Conservation (phyloP, 345 rosid species). For the Erysimum cheiranthoides region DNA sequence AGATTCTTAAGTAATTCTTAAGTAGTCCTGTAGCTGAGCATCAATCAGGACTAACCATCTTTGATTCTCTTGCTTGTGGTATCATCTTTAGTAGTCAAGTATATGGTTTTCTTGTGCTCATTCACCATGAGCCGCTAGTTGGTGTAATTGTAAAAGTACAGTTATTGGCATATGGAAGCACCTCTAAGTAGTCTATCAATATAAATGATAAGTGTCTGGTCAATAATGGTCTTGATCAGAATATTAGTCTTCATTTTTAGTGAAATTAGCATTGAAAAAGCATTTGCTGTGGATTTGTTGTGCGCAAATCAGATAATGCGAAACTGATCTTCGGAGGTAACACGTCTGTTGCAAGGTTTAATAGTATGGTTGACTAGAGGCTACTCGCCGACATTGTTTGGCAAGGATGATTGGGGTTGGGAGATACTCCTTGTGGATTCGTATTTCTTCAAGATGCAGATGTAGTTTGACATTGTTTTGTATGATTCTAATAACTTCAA, state of each 20-base stretch:
- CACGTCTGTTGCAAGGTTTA: constrained; percentile 3
- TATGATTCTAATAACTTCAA: constrained; percentile 24
- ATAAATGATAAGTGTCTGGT: constrained; percentile 26
- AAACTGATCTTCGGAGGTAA: constrained; percentile 1
- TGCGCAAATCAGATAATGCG: not conserved
- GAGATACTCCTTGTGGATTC: constrained; percentile 3
- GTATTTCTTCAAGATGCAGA: not conserved
- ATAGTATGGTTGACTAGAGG: constrained; percentile 26
- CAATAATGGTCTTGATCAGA: constrained; percentile 30
- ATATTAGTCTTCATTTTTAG: constrained; percentile 7
- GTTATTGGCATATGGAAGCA: too few species aligned
- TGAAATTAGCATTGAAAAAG: not conserved
- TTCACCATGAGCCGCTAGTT: too few species aligned
- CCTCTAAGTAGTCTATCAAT: not conserved
- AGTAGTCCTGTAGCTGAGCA: not conserved
- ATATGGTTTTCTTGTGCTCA: not conserved
- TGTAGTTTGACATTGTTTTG: constrained; percentile 2
- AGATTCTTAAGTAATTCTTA: not conserved
- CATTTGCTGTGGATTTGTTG: not conserved
- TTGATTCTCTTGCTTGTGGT: not conserved
- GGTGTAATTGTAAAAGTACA: too few species aligned
- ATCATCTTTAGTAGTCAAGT: not conserved
- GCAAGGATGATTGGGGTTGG: constrained; percentile 13
- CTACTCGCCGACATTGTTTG: not conserved
- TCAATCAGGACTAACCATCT: constrained; percentile 4